These are phyloP conservation scores for Hanseniaspora valbyensis DNA, from an alignment of 805 yeast species.

Conservation along the genomic window DNA sequence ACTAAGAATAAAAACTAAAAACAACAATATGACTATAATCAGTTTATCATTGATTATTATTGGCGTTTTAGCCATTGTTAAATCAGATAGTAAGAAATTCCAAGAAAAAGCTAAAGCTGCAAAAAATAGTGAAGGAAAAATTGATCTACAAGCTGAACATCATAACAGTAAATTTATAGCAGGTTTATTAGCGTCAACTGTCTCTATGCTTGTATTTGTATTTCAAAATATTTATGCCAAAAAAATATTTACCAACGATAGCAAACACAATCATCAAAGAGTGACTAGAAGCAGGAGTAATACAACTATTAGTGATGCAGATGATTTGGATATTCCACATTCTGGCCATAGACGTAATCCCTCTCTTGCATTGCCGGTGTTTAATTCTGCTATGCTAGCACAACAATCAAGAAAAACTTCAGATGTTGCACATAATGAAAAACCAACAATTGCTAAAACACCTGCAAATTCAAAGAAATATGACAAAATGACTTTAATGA, in stretches of 20 bases:
- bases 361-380: slow-evolving; percentile 7
- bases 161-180: slow-evolving; percentile 16
- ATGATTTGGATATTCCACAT: slow-evolving; percentile 7
- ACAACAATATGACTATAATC: slow-evolving; percentile 19
- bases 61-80: slow-evolving; percentile 27
- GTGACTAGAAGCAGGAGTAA: background rate
- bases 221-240: slow-evolving; percentile 81
- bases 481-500: slow-evolving; percentile 69
- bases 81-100: slow-evolving; percentile 18
- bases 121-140: background rate
- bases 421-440: background rate
- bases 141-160: slow-evolving; percentile 1
- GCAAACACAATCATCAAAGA: slow-evolving; percentile 18
- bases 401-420: background rate
- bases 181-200: slow-evolving; percentile 61
- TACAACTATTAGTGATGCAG: slow-evolving; percentile 2
- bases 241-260: slow-evolving; percentile 50
- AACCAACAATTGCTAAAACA: background rate
- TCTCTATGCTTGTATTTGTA: slow-evolving; percentile 66
- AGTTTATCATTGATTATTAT: slow-evolving; percentile 23
- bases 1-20: slow-evolving; percentile 4
- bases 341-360: slow-evolving; percentile 1
- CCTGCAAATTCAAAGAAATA: slow-evolving; percentile 34
- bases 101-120: slow-evolving; percentile 19
- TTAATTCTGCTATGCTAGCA: background rate